Base-by-base conservation (phyloP, 352 stramenopile species). In the Phytophthora megakarya region DNA sequence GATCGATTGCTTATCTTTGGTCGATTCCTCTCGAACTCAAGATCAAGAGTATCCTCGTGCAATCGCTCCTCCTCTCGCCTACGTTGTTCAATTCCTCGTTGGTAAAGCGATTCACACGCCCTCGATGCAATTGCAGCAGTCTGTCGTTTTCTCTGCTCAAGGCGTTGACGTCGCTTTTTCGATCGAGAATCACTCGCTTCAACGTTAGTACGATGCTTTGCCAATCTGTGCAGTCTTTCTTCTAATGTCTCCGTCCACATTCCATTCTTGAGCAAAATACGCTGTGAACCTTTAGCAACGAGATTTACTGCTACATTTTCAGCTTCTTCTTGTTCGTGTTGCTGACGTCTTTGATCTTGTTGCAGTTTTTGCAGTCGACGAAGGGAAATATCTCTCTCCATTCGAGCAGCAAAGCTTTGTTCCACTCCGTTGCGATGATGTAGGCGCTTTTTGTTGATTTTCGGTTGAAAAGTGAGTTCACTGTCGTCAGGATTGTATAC, bases 61-160 rank as follows among this genome's bases (percentile, higher is more conserved):
- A 73, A 25, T 18, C 70, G 53, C 28, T 66, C 52, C 18, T 71
- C 47, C n/a, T 73, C 62, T 16, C 72, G 65, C n/a, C 16, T 58
- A 23, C 70, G 55, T 46, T 86, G 75, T 13, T 83, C 70, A 1
- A 85, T 22, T 3, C 75, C 77, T 26, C 70, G 72, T 21, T 75
- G 71, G 49, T 89, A 89, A 9, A 86, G 53, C 4, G 77, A 78
- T 48, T 89, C 80, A 21, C 76, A 89, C 1, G 77, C 69, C 25
- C 62, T 74, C 5, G 69, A 72, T 9, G 69, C 65, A 9, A 70
- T 16, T 1, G 38, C 58, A 28, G 59, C 49, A 0, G 61, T 50
- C 19, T 70, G 45, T 47, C 42, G 38, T 38, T 76, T 70, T n/a
- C 48, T 44, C 2, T 65, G 26, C 15, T 53, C 22, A 26, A 61